Evolutionary conservation across 2,329 filamentous ascomycete species (phyloP), one percentile per base, ranked within the genome.

Genomic region (Huntiella moniliformis): DNA sequence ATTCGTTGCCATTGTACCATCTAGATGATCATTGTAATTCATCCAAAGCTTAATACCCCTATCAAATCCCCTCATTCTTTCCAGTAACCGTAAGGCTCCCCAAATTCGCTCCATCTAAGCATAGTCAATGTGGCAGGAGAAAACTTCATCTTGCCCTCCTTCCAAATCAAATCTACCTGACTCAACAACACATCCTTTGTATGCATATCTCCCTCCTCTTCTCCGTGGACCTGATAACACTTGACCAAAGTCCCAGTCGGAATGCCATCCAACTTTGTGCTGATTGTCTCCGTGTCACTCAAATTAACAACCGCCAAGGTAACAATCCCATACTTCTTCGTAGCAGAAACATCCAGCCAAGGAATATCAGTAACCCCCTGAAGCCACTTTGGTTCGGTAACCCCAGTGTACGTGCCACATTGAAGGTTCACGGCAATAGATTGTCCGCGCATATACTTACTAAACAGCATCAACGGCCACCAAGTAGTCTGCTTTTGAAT

Each of bases 251-350:
- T 62, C 0, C 63, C 65, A 4, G 54, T 54, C 0, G 50, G 45
- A 13, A 74, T 57, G 0, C 79, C 79, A 36, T 69, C 65, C n/a
- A 85, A 53, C 38, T 70, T 64, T 0, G 72, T 72, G 50, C 71
- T 66, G 45, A 79, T 76, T 47, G 68, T 71, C 51, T 69, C 65
- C 6, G 68, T 66, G 51, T 79, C 74, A 50, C 70, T 67, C 28
- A 84, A 69, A 57, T 91, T 91, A 12, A 85, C 79, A 1, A 87
- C 81, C 3, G 72, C 80, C 51, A 88, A 53, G 51, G 67, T 79
- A 1, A 79, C 65, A 44, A 64, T 70, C 0, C 79, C 80, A 39
- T 68, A 65, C 4, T 78, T 53, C 22, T 8, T 28, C 2, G 68
- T 63, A 2, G 77, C 79, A 51, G 75, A 78, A 18, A 78, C 76